Evolutionary conservation across 2,329 filamentous ascomycete genomes (phyloP).

Genomic region (Trichoderma polysporum): DNA sequence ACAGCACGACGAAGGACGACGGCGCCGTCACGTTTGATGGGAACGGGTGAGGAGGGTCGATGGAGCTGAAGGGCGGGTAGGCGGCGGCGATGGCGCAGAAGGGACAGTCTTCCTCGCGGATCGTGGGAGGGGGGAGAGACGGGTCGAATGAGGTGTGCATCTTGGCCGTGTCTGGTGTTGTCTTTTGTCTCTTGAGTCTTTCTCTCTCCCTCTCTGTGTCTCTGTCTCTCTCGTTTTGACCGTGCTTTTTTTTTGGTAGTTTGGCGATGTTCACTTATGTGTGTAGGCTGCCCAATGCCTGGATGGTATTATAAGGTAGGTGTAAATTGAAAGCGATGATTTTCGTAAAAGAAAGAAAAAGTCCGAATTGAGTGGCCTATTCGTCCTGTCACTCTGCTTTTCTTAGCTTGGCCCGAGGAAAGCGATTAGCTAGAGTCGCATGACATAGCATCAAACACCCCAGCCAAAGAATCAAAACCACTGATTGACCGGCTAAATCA

Average conservation of each 20-base stretch:
- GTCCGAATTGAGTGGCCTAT: neutral
- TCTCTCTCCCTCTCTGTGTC: too few species aligned
- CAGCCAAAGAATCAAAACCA: neutral
- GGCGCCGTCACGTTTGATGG: conserved; percentile 40
- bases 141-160: conserved; percentile 38
- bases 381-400: neutral
- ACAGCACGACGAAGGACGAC: conserved; percentile 67
- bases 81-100: conserved; percentile 60
- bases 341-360: neutral
- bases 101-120: conserved; percentile 48
- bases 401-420: conserved; percentile 1
- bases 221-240: neutral
- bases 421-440: neutral
- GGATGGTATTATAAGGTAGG: neutral
- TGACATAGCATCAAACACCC: neutral
- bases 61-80: conserved; percentile 50
- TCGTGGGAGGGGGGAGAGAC: conserved; percentile 30
- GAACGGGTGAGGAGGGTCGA: conserved; percentile 41
- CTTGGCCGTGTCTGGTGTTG: neutral
- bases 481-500: neutral
- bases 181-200: neutral
- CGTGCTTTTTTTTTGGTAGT: too few species aligned
- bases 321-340: neutral
- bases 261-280: too few species aligned
- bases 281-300: neutral